Evolutionary conservation across 2,329 filamentous ascomycete genomes (phyloP).

Genomic region (Ophiostoma montium): DNA sequence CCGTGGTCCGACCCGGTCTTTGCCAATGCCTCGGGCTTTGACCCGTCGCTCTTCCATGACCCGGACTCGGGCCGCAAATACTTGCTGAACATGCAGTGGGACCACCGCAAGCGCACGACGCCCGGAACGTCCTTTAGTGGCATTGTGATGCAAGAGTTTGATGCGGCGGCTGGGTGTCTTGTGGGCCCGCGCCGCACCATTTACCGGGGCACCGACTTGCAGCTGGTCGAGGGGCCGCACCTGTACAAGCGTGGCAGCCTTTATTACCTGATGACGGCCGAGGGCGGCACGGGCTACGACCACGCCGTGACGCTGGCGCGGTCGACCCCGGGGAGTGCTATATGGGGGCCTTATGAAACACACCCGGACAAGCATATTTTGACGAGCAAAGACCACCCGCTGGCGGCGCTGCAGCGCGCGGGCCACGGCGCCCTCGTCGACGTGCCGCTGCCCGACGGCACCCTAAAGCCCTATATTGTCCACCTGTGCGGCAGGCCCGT

Average conservation of each 20-base stretch:
- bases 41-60: constrained; percentile 46
- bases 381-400: constrained; percentile 35
- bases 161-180: constrained; percentile 31
- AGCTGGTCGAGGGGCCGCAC: constrained; percentile 41
- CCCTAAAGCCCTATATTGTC: constrained; percentile 33
- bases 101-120: constrained; percentile 33
- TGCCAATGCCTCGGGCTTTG: constrained; percentile 39
- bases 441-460: constrained; percentile 26
- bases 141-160: constrained; percentile 45
- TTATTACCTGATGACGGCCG: constrained; percentile 46
- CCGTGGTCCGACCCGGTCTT: constrained; percentile 49
- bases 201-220: constrained; percentile 40
- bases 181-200: constrained; percentile 42
- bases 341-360: constrained; percentile 48
- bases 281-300: constrained; percentile 45
- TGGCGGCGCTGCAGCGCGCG: constrained; percentile 36
- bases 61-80: constrained; percentile 37
- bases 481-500: constrained; percentile 38
- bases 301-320: constrained; percentile 46
- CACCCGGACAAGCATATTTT: constrained; percentile 45
- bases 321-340: constrained; percentile 21
- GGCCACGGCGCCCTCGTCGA: constrained; percentile 37
- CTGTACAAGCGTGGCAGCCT: constrained; percentile 42
- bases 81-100: constrained; percentile 43
- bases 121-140: constrained; percentile 32